Evolutionary conservation across 495 filamentous ascomycete genomes (phyloP).

Genomic region (Pseudevernia furfuracea): DNA sequence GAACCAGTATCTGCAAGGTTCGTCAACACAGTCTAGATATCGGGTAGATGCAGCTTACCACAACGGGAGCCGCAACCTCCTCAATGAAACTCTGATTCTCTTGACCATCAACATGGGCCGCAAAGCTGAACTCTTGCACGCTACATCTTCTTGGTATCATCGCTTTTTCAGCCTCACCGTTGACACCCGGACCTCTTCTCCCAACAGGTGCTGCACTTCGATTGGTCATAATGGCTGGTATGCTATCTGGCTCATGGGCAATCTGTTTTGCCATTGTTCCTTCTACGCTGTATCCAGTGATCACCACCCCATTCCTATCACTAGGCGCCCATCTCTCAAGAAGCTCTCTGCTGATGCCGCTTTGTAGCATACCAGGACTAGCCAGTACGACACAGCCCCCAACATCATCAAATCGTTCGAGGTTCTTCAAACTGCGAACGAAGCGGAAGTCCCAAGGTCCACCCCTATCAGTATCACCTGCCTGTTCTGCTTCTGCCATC

Average conservation of each 20-base stretch:
- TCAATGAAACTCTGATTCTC: slow-evolving; percentile 95
- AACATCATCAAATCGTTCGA: slow-evolving; percentile 93
- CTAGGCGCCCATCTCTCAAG: slow-evolving; percentile 94
- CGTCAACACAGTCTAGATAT: slow-evolving; percentile 25
- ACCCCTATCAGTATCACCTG: slow-evolving; percentile 59
- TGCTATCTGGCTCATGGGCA: slow-evolving; percentile 85
- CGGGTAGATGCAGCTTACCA: slow-evolving; percentile 44
- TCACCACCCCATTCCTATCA: slow-evolving; percentile 89
- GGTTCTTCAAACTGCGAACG: slow-evolving; percentile 78
- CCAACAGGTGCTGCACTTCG: slow-evolving; percentile 45
- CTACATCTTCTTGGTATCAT: slow-evolving; percentile 91
- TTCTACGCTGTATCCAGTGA: slow-evolving; percentile 96
- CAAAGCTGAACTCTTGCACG: slow-evolving; percentile 87
- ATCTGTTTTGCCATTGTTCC: slow-evolving; percentile 97
- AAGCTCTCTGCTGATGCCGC: slow-evolving; percentile 83
- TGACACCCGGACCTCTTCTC: slow-evolving; percentile 48
- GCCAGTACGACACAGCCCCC: slow-evolving; percentile 96
- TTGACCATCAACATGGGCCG: slow-evolving; percentile 91
- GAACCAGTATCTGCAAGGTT: slow-evolving; percentile 69
- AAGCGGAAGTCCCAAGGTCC: slow-evolving; percentile 96
- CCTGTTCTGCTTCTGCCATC: slow-evolving; percentile 77
- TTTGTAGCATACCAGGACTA: slow-evolving; percentile 94
- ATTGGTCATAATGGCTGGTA: slow-evolving; percentile 82
- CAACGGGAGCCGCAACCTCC: slow-evolving; percentile 80
- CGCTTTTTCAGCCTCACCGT: slow-evolving; percentile 62